These are phyloP conservation scores for Dothistroma septosporum DNA, from an alignment of 2,329 filamentous ascomycete species.

Conservation along the genomic window DNA sequence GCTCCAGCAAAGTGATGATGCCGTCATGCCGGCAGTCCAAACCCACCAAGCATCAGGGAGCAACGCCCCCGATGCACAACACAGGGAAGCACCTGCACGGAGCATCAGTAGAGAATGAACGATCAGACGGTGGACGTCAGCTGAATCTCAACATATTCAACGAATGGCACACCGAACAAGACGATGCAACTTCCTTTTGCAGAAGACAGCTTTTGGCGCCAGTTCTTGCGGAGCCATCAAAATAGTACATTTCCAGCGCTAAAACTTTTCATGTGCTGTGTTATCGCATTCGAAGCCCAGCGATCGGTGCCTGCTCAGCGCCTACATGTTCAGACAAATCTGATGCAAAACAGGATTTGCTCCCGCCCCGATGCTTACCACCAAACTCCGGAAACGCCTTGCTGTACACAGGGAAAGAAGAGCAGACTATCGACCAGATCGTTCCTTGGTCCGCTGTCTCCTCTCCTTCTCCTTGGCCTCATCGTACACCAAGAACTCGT, in stretches of 20 bases:
- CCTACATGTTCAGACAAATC: neutral
- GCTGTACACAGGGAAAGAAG: neutral
- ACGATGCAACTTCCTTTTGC: no score
- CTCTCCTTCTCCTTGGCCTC: conserved; percentile 51
- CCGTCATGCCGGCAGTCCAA: neutral
- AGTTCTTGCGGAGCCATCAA: neutral
- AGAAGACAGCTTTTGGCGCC: neutral
- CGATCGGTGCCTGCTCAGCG: neutral
- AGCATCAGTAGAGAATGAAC: neutral
- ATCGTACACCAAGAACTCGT: conserved; percentile 91
- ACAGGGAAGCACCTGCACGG: neutral
- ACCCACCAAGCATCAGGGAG: conserved; percentile 2
- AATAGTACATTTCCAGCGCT: neutral
- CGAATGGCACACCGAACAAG: neutral
- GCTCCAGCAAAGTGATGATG: neutral
- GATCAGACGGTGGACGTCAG: neutral
- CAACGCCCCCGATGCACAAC: neutral
- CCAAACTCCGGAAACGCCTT: neutral
- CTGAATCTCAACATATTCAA: neutral
- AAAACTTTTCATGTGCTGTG: neutral
- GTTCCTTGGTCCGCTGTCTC: conserved; percentile 35
- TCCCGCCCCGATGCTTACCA: neutral
- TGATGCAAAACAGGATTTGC: neutral
- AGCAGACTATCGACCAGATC: conserved; percentile 34
- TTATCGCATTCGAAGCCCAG: neutral